Percentiles rank a stretch among this genome's conserved stretches.
These are phyloP conservation scores for Flagelloscypha sp. DNA, from an alignment of 768 basidiomycete genomes.

Conservation along the genomic window DNA sequence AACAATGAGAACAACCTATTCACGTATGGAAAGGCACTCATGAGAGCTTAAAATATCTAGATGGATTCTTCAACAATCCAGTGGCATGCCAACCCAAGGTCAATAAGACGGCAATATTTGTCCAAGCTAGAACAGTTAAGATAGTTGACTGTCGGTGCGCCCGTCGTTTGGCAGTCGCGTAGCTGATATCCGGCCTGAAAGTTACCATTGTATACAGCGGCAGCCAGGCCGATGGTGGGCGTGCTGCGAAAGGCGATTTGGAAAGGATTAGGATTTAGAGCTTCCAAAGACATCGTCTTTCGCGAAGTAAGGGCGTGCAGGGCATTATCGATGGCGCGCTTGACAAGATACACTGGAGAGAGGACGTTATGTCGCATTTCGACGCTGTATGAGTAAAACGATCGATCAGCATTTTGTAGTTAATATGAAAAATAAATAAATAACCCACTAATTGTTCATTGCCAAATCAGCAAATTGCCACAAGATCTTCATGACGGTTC, in stretches of 20 bases:
- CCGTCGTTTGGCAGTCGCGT: conserved; percentile 68
- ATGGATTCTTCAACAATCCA: too few species aligned
- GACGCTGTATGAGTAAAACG: conserved; percentile 42
- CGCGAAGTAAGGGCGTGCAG: conserved; percentile 54
- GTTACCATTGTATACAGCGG: conserved; percentile 97
- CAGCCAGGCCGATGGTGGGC: conserved; percentile 70
- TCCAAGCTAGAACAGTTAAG: conserved; percentile 43
- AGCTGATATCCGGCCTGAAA: conserved; percentile 92
- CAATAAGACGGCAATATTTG: too few species aligned
- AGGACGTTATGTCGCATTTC: conserved; percentile 94
- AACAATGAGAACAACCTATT: too few species aligned
- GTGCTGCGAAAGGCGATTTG: conserved; percentile 49
- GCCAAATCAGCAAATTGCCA: conserved; percentile 89
- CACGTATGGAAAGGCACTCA: too few species aligned
- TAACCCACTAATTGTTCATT: conserved; percentile 91
- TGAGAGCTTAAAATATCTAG: too few species aligned
- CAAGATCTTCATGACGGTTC: conserved; percentile 77
- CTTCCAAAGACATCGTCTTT: conserved; percentile 36
- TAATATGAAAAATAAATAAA: conserved; percentile 17
- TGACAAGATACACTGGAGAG: conserved; percentile 69
- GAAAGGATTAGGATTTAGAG: conserved; percentile 39
- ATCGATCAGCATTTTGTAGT: conserved; percentile 14
- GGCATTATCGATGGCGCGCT: conserved; percentile 71
- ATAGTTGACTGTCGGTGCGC: conserved; percentile 62
- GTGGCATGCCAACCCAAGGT: too few species aligned